These are phyloP conservation scores for Geranium brycei DNA, from an alignment of 345 rosid genomes.

Conservation along the genomic window DNA sequence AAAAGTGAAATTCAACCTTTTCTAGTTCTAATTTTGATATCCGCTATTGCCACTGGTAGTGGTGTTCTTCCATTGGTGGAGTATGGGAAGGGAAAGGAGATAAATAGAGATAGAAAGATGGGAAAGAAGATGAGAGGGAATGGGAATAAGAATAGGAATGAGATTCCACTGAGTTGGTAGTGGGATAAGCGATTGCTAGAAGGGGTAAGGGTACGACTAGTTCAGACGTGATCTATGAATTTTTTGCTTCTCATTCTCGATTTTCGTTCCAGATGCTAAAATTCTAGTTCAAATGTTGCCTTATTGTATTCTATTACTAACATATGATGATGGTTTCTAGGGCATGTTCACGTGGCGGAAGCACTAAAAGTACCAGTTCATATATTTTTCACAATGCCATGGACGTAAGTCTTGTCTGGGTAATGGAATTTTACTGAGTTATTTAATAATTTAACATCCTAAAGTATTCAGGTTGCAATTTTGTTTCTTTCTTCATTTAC, in stretches of 20 bases:
- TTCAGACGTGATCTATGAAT: not conserved
- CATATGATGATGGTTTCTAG: slow-evolving; percentile 28
- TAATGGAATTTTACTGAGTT: slow-evolving; percentile 30
- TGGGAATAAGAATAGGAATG: not conserved
- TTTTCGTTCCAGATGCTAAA: not conserved
- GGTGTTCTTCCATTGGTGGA: not conserved
- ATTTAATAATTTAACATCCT: slow-evolving; percentile 10
- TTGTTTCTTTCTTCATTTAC: slow-evolving; percentile 15
- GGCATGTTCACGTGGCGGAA: slow-evolving; percentile 97
- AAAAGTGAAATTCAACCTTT: not conserved
- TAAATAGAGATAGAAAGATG: not conserved
- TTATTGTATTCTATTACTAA: slow-evolving; percentile 12
- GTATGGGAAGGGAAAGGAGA: too few species aligned
- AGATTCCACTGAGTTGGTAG: not conserved
- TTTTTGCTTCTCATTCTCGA: not conserved
- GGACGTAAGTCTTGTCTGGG: slow-evolving; percentile 91
- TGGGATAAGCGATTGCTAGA: too few species aligned
- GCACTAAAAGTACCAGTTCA: slow-evolving; percentile 79
- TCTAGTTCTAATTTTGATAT: not conserved
- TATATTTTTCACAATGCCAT: slow-evolving; percentile 99
- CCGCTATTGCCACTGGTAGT: not conserved
- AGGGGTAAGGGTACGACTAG: too few species aligned
- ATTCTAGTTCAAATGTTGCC: not conserved
- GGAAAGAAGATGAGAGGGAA: not conserved
- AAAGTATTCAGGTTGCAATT: slow-evolving; percentile 5